Conservation (phyloP, 306 rosid species). For the Calophaca sinica region DNA sequence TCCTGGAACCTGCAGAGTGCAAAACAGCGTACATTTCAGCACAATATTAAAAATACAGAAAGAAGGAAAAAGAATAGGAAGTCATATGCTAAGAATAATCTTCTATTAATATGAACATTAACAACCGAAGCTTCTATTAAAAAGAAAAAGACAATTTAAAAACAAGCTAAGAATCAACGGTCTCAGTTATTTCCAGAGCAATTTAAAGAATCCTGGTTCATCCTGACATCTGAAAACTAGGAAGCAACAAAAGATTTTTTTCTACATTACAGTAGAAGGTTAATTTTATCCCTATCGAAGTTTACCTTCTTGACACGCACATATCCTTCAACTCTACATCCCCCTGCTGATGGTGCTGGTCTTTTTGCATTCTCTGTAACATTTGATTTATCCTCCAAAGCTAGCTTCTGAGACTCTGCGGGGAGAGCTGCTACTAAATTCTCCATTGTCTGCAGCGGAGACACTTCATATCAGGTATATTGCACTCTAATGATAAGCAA, state of each 20-base stretch:
- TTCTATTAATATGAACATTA: too few relatives aligned
- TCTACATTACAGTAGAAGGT: background rate
- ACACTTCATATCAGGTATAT: conserved; percentile 45
- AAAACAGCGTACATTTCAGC: conserved; percentile 41
- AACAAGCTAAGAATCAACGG: conserved; percentile 11
- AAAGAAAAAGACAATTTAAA: conserved; percentile 28
- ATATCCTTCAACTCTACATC: conserved; percentile 93
- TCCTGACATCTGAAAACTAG: conserved; percentile 33
- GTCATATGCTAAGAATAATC: too few relatives aligned
- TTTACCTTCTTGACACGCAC: conserved; percentile 96
- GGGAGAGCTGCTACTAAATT: conserved; percentile 71
- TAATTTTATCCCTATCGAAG: conserved; percentile 18
- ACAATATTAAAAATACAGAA: conserved; percentile 17
- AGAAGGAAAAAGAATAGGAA: background rate
- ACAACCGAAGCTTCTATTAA: conserved; percentile 6
- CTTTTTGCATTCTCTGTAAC: conserved; percentile 62
- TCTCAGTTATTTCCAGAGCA: conserved; percentile 24
- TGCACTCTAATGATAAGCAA: conserved; percentile 34
- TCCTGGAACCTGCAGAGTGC: conserved; percentile 87
- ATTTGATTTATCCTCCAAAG: conserved; percentile 66
- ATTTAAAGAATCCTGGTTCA: conserved; percentile 27
- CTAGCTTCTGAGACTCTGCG: conserved; percentile 55
- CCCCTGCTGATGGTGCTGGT: conserved; percentile 91
- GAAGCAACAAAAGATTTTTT: conserved; percentile 40
- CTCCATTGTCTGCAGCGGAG: conserved; percentile 81